These are phyloP conservation scores for Hyaloscypha variabilis DNA, from an alignment of 495 filamentous ascomycete genomes.

Conservation along the genomic window DNA sequence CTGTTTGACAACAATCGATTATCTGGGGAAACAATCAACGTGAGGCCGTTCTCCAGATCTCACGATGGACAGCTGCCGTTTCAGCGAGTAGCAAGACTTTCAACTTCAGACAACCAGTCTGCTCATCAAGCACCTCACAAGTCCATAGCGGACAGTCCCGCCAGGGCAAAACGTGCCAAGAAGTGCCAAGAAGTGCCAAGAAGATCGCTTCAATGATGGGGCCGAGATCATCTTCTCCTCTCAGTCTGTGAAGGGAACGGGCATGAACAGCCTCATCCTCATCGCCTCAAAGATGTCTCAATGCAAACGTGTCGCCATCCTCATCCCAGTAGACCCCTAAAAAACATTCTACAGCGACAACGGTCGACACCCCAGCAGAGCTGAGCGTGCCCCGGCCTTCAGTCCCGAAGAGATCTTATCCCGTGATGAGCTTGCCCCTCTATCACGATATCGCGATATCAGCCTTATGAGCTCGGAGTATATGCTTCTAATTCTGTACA, in stretches of 20 bases:
- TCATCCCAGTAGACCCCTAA: background rate
- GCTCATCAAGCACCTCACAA: background rate
- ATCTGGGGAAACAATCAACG: constrained; percentile 4
- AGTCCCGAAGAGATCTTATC: background rate
- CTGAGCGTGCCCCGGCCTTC: background rate
- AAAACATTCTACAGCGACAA: background rate
- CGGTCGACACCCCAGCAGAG: background rate
- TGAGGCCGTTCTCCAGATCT: background rate
- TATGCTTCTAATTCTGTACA: background rate
- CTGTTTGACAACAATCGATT: background rate
- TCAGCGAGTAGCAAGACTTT: background rate
- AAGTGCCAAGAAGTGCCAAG: too few species aligned
- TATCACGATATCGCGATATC: background rate
- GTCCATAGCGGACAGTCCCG: background rate
- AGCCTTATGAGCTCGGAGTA: background rate
- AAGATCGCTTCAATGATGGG: too few species aligned
- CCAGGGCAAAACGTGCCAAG: background rate
- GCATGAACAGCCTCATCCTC: background rate
- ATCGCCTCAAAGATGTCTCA: too few species aligned
- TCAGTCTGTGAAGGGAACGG: too few species aligned
- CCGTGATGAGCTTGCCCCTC: background rate
- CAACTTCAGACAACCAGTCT: background rate
- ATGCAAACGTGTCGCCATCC: constrained; percentile 1
- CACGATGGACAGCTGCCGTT: background rate
- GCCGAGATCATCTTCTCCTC: too few species aligned